A percentile compares a stretch with the other conserved stretches of the same genome.
phyloP scores from a whole-genome alignment of 2,329 filamentous ascomycete genomes.

The Colletotrichum musae region DNA sequence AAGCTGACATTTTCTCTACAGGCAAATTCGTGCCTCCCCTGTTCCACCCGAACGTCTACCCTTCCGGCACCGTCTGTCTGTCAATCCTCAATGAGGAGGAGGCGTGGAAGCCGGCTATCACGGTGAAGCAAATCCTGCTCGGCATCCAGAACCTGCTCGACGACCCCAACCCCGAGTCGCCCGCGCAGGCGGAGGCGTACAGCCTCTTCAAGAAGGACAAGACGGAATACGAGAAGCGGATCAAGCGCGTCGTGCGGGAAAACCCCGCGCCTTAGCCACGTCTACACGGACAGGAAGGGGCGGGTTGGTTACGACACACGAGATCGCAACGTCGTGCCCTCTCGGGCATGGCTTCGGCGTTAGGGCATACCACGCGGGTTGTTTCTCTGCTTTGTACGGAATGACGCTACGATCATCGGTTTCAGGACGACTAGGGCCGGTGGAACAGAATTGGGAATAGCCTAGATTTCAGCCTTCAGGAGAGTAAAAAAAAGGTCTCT shows the following conservation, averaged over 20 bases:
- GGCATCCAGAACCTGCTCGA: slow-evolving; percentile 97
- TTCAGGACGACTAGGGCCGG: slow-evolving; percentile 6
- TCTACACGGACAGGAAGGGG: not conserved
- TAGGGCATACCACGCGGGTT: slow-evolving; percentile 40
- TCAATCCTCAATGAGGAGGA: slow-evolving; percentile 99
- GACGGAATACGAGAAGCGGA: slow-evolving; percentile 87
- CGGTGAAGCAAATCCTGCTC: slow-evolving; percentile 96
- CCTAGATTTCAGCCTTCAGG: slow-evolving; percentile 3
- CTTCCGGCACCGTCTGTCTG: slow-evolving; percentile 96
- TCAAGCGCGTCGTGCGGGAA: slow-evolving; percentile 88
- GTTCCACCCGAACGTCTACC: slow-evolving; percentile 99
- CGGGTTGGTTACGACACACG: slow-evolving; percentile 5
- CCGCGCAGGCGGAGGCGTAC: slow-evolving; percentile 97
- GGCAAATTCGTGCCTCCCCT: slow-evolving; percentile 97
- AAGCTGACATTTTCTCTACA: slow-evolving; percentile 53
- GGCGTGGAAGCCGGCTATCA: slow-evolving; percentile 98
- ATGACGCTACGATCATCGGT: slow-evolving; percentile 17
- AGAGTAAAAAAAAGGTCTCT: slow-evolving; percentile 9
- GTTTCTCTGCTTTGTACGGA: slow-evolving; percentile 38
- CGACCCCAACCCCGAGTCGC: slow-evolving; percentile 96
- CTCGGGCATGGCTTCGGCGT: slow-evolving; percentile 34
- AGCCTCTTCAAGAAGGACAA: slow-evolving; percentile 95
- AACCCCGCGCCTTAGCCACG: slow-evolving; percentile 79
- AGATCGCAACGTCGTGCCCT: slow-evolving; percentile 27
- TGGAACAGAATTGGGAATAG: slow-evolving; percentile 3